phyloP scores from a whole-genome alignment of 164 flowering plant genomes.

The Chimonanthus salicifolius region DNA sequence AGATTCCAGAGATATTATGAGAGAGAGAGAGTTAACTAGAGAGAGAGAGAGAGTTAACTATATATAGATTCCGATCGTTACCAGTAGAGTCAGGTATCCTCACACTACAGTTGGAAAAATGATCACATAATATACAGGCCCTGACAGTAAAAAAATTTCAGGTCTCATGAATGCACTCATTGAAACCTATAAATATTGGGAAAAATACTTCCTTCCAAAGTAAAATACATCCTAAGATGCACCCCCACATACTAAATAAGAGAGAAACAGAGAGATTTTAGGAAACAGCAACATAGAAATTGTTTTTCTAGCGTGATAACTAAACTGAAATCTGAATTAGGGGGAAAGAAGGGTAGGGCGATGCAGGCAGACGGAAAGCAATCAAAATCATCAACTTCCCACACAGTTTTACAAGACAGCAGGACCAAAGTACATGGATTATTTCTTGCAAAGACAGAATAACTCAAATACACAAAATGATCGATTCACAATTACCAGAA shows the following conservation, averaged over 20 bases:
- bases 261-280: neutral
- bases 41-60: neutral
- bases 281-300: neutral
- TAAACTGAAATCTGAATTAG: neutral
- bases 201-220: neutral
- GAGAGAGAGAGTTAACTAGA: neutral
- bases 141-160: too few species aligned
- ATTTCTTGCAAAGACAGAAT: too few species aligned
- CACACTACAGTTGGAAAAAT: neutral
- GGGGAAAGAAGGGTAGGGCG: neutral
- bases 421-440: too few species aligned
- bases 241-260: neutral
- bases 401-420: too few species aligned
- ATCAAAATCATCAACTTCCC: neutral
- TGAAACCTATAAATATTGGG: too few species aligned
- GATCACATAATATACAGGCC: too few species aligned
- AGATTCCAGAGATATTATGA: neutral
- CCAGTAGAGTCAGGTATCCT: too few species aligned
- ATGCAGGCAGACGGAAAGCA: neutral
- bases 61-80: neutral
- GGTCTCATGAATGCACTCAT: too few species aligned
- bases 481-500: neutral
- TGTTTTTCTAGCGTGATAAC: neutral
- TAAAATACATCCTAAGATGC: neutral
- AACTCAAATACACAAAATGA: neutral